phyloP scores from a whole-genome alignment of 352 stramenopile species.

The Pythium grandisporangium region DNA sequence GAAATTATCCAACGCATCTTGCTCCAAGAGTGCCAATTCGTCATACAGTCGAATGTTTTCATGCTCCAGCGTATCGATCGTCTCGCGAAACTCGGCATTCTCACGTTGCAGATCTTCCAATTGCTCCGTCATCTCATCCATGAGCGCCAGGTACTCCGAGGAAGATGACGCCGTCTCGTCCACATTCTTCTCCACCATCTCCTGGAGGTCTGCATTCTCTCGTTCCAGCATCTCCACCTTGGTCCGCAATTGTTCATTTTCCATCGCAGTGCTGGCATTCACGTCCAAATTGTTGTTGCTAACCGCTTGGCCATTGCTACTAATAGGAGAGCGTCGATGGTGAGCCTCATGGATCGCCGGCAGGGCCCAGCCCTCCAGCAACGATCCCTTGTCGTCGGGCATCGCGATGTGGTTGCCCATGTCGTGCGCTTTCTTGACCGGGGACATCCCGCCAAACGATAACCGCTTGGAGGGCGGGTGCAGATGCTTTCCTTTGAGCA shows the following conservation, averaged over 20 bases:
- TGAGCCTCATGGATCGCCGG: too few species aligned
- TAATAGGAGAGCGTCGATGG: too few species aligned
- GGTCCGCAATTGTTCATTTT: slow-evolving; percentile 4
- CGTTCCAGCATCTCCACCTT: slow-evolving; percentile 5
- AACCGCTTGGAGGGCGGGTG: background rate
- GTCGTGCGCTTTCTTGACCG: slow-evolving; percentile 10
- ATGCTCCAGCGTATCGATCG: slow-evolving; percentile 11
- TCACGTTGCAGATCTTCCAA: slow-evolving; percentile 5
- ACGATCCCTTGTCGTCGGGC: slow-evolving; percentile 3
- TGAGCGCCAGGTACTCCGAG: slow-evolving; percentile 1
- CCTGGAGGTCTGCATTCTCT: slow-evolving; percentile 5
- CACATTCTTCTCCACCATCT: slow-evolving; percentile 6
- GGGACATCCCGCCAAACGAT: slow-evolving; percentile 11
- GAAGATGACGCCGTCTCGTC: background rate
- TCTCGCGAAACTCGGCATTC: slow-evolving; percentile 6
- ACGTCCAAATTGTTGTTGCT: too few species aligned
- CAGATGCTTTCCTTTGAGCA: background rate
- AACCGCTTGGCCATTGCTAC: too few species aligned
- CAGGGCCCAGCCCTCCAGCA: too few species aligned
- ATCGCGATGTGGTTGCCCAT: slow-evolving; percentile 7
- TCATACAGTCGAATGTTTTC: slow-evolving; percentile 11
- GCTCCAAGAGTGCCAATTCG: slow-evolving; percentile 3
- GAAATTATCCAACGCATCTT: background rate
- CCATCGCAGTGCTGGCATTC: too few species aligned
- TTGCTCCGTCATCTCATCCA: slow-evolving; percentile 8